Evolutionary conservation across 2,329 filamentous ascomycete genomes (phyloP).

Genomic region (Passalora sequoiae): DNA sequence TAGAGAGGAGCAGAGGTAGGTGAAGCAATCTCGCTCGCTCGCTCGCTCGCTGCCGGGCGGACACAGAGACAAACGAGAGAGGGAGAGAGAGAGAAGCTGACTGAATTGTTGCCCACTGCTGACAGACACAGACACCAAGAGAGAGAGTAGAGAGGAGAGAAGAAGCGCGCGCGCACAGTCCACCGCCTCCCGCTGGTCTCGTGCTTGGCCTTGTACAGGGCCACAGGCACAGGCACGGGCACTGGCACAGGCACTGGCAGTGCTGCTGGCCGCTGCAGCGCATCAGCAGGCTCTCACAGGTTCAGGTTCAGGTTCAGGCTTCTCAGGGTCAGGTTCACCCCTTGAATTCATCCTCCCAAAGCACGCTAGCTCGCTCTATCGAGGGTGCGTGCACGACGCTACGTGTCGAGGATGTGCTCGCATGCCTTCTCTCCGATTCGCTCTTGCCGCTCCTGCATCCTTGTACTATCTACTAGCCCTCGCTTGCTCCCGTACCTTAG

Average conservation of each 20-base stretch:
- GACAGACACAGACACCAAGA: not conserved
- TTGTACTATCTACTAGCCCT: no score
- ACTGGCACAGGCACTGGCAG: not conserved
- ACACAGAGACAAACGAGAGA: not conserved
- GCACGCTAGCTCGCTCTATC: not conserved
- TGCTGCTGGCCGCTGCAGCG: not conserved
- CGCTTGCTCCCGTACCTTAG: no score
- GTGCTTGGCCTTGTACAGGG: no score
- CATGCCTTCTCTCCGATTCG: not conserved
- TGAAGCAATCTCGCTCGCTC: conserved; percentile 5
- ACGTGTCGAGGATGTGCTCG: conserved; percentile 2
- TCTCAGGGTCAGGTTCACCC: no score
- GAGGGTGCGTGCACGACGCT: not conserved
- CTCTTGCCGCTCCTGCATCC: conserved; percentile 1
- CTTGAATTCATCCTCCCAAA: conserved; percentile 1
- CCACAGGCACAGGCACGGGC: no score
- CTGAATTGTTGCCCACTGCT: no score
- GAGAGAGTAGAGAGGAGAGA: not conserved
- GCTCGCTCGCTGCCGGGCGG: not conserved
- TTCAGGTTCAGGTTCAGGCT: no score
- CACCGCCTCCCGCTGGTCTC: not conserved
- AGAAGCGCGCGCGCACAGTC: not conserved
- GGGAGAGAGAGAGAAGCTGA: no score
- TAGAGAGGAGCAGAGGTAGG: conserved; percentile 2
- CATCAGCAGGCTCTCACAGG: no score